Evolutionary conservation across 371 early-diverging fungal genomes (phyloP).

Genomic region (Blyttiomyces sp.): DNA sequence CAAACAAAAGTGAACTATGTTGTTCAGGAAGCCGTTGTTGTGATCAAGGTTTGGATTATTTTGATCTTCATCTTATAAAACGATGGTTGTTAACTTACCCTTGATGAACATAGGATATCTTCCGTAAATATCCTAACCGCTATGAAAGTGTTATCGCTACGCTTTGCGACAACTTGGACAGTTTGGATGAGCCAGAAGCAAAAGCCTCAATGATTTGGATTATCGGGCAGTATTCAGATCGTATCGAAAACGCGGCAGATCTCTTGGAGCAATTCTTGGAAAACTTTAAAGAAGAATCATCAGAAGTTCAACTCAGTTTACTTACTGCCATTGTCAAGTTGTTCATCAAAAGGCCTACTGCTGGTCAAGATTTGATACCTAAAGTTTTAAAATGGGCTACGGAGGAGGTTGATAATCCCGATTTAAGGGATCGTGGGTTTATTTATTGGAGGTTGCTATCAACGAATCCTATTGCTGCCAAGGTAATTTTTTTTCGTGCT

Average conservation of each 20-base stretch:
- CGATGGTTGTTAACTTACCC: background rate
- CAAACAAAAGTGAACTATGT: conserved; percentile 90
- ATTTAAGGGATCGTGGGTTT: conserved; percentile 92
- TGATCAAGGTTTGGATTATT: conserved; percentile 60
- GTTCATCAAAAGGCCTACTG: conserved; percentile 84
- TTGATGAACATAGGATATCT: conserved; percentile 69
- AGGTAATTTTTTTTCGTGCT: conserved; percentile 35
- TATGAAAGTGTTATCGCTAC: conserved; percentile 83
- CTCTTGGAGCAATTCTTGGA: conserved; percentile 44
- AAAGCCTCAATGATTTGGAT: conserved; percentile 58
- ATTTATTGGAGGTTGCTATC: conserved; percentile 95
- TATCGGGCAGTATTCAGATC: conserved; percentile 53
- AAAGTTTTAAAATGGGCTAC: conserved; percentile 84
- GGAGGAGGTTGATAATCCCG: conserved; percentile 89
- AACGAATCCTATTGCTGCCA: conserved; percentile 74
- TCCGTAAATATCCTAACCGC: conserved; percentile 91
- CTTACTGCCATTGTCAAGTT: conserved; percentile 88
- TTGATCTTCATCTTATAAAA: background rate
- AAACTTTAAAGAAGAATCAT: conserved; percentile 70
- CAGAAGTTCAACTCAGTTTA: conserved; percentile 83
- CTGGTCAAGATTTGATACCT: conserved; percentile 83
- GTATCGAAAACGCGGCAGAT: conserved; percentile 54
- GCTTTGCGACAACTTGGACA: conserved; percentile 51
- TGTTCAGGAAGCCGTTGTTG: conserved; percentile 90
- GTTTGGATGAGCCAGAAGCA: conserved; percentile 54